These are phyloP conservation scores for Amesomyces nigricolor DNA, from an alignment of 2,329 filamentous ascomycete genomes.

Conservation along the genomic window DNA sequence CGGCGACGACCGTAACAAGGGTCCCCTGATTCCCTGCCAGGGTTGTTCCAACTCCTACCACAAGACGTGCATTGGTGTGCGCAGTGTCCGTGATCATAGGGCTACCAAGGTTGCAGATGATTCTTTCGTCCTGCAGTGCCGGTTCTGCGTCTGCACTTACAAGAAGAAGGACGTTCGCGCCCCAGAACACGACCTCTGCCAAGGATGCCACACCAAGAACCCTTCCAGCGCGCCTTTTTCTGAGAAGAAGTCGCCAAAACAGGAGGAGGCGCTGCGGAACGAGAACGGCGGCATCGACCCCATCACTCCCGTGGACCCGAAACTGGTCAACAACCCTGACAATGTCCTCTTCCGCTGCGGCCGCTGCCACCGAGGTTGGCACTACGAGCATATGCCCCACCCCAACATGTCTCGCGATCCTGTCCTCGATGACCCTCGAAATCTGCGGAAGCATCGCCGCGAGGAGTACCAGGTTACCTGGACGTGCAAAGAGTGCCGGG, in stretches of 20 bases:
- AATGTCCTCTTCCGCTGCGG: conserved; percentile 80
- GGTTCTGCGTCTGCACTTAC: conserved; percentile 67
- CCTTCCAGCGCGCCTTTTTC: conserved; percentile 70
- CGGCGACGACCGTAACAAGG: conserved; percentile 53
- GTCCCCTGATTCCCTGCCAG: conserved; percentile 78
- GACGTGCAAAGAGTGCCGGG: conserved; percentile 73
- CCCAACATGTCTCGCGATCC: conserved; percentile 32
- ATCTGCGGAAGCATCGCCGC: conserved; percentile 56
- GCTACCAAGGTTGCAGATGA: conserved; percentile 77
- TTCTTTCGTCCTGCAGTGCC: conserved; percentile 84
- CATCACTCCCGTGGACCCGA: conserved; percentile 54
- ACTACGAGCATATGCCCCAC: conserved; percentile 74
- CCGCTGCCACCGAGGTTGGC: conserved; percentile 71
- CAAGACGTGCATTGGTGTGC: conserved; percentile 70
- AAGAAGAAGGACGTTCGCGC: conserved; percentile 62
- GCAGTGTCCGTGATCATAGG: conserved; percentile 72
- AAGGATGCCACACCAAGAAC: conserved; percentile 61
- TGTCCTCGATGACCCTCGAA: conserved; percentile 38
- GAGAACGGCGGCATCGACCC: conserved; percentile 78
- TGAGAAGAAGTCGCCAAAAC: conserved; percentile 61
- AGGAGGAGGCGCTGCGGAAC: conserved; percentile 77
- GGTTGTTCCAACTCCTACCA: conserved; percentile 84
- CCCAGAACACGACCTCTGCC: conserved; percentile 67
- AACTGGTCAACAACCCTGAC: conserved; percentile 66
- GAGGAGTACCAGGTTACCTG: conserved; percentile 69